Evolutionary conservation across 306 rosid genomes (phyloP).

Genomic region (Rosa lucieae): DNA sequence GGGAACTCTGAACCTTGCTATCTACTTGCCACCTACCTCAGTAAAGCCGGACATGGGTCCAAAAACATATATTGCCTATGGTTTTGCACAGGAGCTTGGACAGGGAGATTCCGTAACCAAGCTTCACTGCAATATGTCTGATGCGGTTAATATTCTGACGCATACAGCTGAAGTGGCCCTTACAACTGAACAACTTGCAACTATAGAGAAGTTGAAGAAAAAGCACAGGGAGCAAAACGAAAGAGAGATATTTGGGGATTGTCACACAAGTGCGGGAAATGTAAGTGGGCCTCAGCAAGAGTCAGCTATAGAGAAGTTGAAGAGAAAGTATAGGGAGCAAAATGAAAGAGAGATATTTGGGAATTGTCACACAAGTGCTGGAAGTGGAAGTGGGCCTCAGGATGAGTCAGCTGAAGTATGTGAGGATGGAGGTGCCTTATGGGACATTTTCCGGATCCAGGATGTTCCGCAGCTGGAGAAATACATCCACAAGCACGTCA

Average conservation of each 20-base stretch:
- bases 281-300: no score
- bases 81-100: constrained; percentile 74
- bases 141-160: constrained; percentile 75
- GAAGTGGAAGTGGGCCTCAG: background rate
- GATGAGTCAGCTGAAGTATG: background rate
- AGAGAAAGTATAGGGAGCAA: no score
- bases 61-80: constrained; percentile 87
- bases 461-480: constrained; percentile 72
- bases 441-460: constrained; percentile 90
- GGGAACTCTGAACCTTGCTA: constrained; percentile 58
- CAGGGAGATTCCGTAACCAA: constrained; percentile 90
- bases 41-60: constrained; percentile 89
- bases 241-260: no score
- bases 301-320: no score
- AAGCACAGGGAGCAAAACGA: constrained; percentile 39
- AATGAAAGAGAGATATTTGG: constrained; percentile 15
- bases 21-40: constrained; percentile 20
- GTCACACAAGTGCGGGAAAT: no score
- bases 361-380: background rate
- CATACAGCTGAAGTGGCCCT: constrained; percentile 55
- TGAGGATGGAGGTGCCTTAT: constrained; percentile 47
- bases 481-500: constrained; percentile 62
- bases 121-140: constrained; percentile 90
- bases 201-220: constrained; percentile 37
- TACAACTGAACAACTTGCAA: background rate